These are phyloP conservation scores for Fonsecaea pugnacius DNA, from an alignment of 2,329 filamentous ascomycete species.

Conservation along the genomic window DNA sequence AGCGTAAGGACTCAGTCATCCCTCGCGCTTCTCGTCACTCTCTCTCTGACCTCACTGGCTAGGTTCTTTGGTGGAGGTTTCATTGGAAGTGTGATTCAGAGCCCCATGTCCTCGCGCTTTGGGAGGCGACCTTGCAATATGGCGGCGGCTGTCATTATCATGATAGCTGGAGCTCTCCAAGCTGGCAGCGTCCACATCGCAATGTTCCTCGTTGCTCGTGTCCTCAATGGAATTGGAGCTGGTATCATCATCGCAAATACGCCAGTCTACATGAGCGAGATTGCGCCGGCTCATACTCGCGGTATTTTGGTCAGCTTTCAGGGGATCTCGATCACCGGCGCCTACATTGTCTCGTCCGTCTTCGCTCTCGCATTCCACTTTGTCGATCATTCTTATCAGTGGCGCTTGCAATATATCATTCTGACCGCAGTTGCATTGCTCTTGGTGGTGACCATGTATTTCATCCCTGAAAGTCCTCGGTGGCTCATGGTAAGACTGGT, in stretches of 20 bases:
- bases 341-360: slow-evolving; percentile 18
- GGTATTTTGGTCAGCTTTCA: slow-evolving; percentile 23
- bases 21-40: background rate
- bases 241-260: slow-evolving; percentile 30
- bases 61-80: slow-evolving; percentile 23
- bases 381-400: slow-evolving; percentile 18
- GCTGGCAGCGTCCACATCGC: slow-evolving; percentile 37
- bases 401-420: slow-evolving; percentile 20
- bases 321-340: slow-evolving; percentile 16
- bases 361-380: slow-evolving; percentile 18
- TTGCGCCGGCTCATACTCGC: slow-evolving; percentile 19
- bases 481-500: slow-evolving; percentile 54
- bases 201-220: slow-evolving; percentile 43
- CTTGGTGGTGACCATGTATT: slow-evolving; percentile 65
- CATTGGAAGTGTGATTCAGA: slow-evolving; percentile 15
- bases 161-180: slow-evolving; percentile 44
- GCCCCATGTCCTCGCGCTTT: slow-evolving; percentile 35
- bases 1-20: slow-evolving; percentile 8
- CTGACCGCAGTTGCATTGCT: slow-evolving; percentile 53
- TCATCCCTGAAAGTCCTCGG: slow-evolving; percentile 70
- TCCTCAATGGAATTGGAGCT: slow-evolving; percentile 47
- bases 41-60: background rate
- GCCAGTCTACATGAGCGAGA: slow-evolving; percentile 25
- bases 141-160: slow-evolving; percentile 43
- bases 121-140: slow-evolving; percentile 44